phyloP scores from a whole-genome alignment of 2,329 filamentous ascomycete genomes.

The Alternaria burnsii region DNA sequence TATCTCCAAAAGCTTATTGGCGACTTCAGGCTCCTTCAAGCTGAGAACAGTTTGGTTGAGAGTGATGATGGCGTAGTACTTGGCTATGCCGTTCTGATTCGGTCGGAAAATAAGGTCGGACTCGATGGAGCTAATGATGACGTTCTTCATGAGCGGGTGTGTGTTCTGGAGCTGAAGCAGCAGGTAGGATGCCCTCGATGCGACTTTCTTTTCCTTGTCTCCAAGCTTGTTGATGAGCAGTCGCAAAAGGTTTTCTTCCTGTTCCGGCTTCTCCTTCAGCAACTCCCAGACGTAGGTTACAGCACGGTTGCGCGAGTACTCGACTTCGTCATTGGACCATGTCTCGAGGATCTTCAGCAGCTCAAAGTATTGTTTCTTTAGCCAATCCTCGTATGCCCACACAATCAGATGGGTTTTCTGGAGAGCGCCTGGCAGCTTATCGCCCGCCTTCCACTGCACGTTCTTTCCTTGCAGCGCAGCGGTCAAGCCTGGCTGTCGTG shows the following conservation, averaged over 20 bases:
- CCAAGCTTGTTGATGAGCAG: slow-evolving; percentile 96
- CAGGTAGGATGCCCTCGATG: slow-evolving; percentile 90
- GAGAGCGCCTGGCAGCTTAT: slow-evolving; percentile 76
- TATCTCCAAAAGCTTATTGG: slow-evolving; percentile 82
- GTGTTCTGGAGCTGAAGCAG: slow-evolving; percentile 88
- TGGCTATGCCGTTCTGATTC: slow-evolving; percentile 85
- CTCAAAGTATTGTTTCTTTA: slow-evolving; percentile 93
- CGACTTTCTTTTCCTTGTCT: slow-evolving; percentile 93
- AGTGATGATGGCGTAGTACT: slow-evolving; percentile 96
- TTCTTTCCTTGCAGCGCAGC: slow-evolving; percentile 71
- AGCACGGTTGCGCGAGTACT: slow-evolving; percentile 87
- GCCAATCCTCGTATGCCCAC: slow-evolving; percentile 94
- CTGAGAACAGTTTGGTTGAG: slow-evolving; percentile 96
- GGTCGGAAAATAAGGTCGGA: slow-evolving; percentile 87
- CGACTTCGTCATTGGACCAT: slow-evolving; percentile 95
- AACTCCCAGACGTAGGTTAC: slow-evolving; percentile 92
- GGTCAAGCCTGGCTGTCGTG: slow-evolving; percentile 78
- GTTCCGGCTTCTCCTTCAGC: slow-evolving; percentile 94
- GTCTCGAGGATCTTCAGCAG: slow-evolving; percentile 88
- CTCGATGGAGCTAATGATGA: slow-evolving; percentile 86
- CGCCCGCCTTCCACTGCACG: slow-evolving; percentile 71
- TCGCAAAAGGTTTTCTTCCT: slow-evolving; percentile 91
- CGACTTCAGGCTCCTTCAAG: slow-evolving; percentile 80
- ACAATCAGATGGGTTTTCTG: slow-evolving; percentile 80
- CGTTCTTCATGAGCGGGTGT: slow-evolving; percentile 92